Base-by-base conservation (phyloP, 352 stramenopile species). In the Phytopythium litorale region DNA sequence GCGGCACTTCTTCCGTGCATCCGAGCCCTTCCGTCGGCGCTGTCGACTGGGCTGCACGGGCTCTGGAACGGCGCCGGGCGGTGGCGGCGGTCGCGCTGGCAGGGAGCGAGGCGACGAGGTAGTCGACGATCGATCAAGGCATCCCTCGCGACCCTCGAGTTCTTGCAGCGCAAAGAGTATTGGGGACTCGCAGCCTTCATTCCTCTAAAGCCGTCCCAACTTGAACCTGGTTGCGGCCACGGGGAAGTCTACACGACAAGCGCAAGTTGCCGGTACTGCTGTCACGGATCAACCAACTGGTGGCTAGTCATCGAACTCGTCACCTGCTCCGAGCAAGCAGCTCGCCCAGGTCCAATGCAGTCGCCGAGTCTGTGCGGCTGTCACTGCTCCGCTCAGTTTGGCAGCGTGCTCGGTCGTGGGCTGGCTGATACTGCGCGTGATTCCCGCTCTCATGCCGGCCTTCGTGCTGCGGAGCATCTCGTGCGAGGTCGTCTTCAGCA, bases 401-500 rank as follows among this genome's bases (percentile, higher is more conserved):
- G 38, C 4, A 12, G 32, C 32, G 9, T 11, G 21, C 18, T 19
- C 21, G 9, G 66, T 63, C 42, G 35, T 78, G 15, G 58, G 49
- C 42, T 77, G 81, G 11, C 66, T 91, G 35, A 65, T 91, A 32
- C 60, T 89, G 18, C 68, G 80, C 30, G 66, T 93, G 37, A 70
- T 87, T 51, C 53, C 87, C 5, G 77, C 73, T 5, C 76, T 92
- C 40, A 75, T 74, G 5, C 84, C 84, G 13, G 72, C 79, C 3
- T 94, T 81, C 51, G 62, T 87, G 37, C 58, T 93, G n/a, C 60
- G 93, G 21, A 92, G 80, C 56, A 92, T 95, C 57, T 87, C 84
- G 38, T 95, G 91, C 69, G 86, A 95, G 61, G 82, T 93, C 48
- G 66, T 90, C 30, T 95, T 95, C 60, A 92, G 83, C 62, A 70